Conservation (phyloP, 768 basidiomycete species). For the Mycena rosella region DNA sequence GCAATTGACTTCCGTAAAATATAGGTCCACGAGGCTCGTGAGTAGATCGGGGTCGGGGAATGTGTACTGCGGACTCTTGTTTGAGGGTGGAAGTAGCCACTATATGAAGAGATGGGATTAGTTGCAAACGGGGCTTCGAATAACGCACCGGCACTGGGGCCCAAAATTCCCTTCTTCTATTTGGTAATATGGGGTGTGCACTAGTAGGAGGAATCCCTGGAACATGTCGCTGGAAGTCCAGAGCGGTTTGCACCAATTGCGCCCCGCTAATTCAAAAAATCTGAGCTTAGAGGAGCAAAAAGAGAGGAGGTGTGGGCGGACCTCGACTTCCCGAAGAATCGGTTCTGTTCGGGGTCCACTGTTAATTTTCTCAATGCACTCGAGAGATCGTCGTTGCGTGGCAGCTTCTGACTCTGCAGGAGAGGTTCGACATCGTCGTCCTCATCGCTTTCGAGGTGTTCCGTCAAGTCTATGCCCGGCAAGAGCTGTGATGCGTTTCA, state of each 20-base stretch:
- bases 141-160: conserved; percentile 53
- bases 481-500: conserved; percentile 46
- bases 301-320: too few relatives aligned
- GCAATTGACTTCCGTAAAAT: conserved; percentile 64
- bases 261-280: conserved; percentile 52
- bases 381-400: conserved; percentile 50
- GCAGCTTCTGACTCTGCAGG: conserved; percentile 48
- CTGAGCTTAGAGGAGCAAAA: not conserved
- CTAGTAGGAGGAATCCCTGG: conserved; percentile 1
- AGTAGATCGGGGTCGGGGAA: conserved; percentile 70
- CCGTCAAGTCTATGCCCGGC: conserved; percentile 78
- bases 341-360: conserved; percentile 53
- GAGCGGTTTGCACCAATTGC: too few relatives aligned
- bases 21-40: conserved; percentile 66
- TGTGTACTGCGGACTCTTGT: conserved; percentile 36
- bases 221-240: conserved; percentile 59
- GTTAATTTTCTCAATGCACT: conserved; percentile 48
- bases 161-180: conserved; percentile 65
- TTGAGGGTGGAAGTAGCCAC: conserved; percentile 28
- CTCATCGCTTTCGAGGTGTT: conserved; percentile 62
- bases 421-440: conserved; percentile 33
- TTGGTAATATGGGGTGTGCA: conserved; percentile 37
- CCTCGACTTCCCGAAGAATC: conserved; percentile 64
- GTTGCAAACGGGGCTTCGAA: not conserved
- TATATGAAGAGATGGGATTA: not conserved